Conservation (phyloP, 2,329 filamentous ascomycete species). For the Aspergillus clavatus region DNA sequence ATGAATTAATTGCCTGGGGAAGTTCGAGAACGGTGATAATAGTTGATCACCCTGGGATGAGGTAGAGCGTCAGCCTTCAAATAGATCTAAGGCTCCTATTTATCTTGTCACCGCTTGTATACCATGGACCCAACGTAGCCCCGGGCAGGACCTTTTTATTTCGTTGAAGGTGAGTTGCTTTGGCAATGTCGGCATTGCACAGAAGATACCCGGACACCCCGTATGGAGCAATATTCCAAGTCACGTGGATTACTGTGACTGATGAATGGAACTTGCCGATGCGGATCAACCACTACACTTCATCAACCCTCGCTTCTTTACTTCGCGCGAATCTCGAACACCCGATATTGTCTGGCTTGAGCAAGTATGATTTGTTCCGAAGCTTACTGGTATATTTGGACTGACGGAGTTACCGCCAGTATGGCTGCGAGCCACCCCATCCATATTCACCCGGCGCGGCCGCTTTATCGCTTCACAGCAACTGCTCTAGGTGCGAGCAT, state of each 20-base stretch:
- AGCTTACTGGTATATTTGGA: not conserved
- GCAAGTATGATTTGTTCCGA: not conserved
- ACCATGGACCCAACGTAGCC: too few species aligned
- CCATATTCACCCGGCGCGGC: constrained; percentile 55
- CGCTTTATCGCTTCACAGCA: constrained; percentile 77
- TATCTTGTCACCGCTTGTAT: too few species aligned
- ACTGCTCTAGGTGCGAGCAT: constrained; percentile 89
- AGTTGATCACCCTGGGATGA: too few species aligned
- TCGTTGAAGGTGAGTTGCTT: too few species aligned
- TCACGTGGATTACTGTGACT: not conserved
- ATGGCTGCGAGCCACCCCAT: constrained; percentile 43
- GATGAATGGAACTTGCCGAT: not conserved
- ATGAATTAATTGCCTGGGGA: not conserved
- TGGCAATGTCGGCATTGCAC: too few species aligned
- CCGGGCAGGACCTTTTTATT: too few species aligned
- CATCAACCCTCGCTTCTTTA: not conserved
- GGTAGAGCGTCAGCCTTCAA: too few species aligned
- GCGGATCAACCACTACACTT: too few species aligned
- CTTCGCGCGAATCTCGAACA: not conserved
- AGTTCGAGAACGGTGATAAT: not conserved
- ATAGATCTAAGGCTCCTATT: too few species aligned
- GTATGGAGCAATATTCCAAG: not conserved
- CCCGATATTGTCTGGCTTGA: not conserved
- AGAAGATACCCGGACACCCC: too few species aligned
- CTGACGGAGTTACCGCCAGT: not conserved